These are phyloP conservation scores for Karstenula rhodostoma DNA, from an alignment of 2,329 filamentous ascomycete genomes.

Conservation along the genomic window DNA sequence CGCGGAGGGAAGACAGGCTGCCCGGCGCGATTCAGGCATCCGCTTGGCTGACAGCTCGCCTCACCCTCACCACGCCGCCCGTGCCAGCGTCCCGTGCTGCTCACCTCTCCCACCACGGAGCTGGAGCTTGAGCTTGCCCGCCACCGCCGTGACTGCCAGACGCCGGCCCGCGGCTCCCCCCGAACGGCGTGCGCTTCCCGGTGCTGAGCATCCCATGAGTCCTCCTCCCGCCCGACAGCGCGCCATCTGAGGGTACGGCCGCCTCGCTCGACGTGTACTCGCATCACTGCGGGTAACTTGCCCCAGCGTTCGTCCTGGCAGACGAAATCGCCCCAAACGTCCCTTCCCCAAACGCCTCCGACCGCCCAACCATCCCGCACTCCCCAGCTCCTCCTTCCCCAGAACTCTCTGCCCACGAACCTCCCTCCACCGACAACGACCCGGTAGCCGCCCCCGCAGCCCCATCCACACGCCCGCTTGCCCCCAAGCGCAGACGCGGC, in stretches of 20 bases:
- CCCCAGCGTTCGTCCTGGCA: constrained; percentile 71
- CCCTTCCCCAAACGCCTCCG: constrained; percentile 71
- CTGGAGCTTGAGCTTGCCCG: too few species aligned
- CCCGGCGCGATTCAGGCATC: constrained; percentile 1
- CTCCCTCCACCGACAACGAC: constrained; percentile 26
- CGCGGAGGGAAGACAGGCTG: neutral
- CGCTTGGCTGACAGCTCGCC: constrained; percentile 13
- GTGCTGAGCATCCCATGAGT: constrained; percentile 24
- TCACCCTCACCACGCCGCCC: constrained; percentile 20
- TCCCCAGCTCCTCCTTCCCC: constrained; percentile 57
- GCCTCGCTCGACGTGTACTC: constrained; percentile 34
- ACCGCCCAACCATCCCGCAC: constrained; percentile 69
- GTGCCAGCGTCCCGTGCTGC: constrained; percentile 35
- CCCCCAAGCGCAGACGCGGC: constrained; percentile 42
- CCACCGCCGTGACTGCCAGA: constrained; percentile 12
- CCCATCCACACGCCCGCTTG: constrained; percentile 12
- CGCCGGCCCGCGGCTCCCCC: neutral
- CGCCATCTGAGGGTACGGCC: constrained; percentile 28
- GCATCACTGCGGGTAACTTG: constrained; percentile 44
- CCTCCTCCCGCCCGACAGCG: constrained; percentile 22
- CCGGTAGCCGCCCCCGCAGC: constrained; percentile 23
- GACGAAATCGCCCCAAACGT: constrained; percentile 67
- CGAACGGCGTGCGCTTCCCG: constrained; percentile 16
- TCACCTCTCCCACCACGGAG: constrained; percentile 18
- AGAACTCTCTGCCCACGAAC: constrained; percentile 43